Evolutionary conservation across 306 rosid genomes (phyloP).

Genomic region (Rosa rugosa): DNA sequence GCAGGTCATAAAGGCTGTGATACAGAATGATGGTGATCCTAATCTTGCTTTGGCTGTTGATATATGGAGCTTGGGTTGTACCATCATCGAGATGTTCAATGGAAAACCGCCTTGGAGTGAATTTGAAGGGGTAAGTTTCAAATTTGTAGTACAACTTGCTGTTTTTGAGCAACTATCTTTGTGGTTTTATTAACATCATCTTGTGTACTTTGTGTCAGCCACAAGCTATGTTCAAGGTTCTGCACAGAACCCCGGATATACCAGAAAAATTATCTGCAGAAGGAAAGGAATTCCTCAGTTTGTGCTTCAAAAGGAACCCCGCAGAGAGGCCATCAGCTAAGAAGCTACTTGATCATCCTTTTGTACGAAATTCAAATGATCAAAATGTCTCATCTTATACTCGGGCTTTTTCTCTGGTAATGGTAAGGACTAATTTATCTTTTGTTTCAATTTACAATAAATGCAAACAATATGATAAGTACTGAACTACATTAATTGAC

Average conservation of each 20-base stretch:
- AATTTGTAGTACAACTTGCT: not conserved
- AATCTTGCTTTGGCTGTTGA: slow-evolving; percentile 79
- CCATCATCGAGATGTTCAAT: slow-evolving; percentile 87
- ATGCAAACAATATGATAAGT: not conserved
- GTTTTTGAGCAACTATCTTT: not conserved
- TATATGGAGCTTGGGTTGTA: slow-evolving; percentile 98
- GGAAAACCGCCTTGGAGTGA: slow-evolving; percentile 97
- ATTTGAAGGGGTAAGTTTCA: slow-evolving; percentile 64
- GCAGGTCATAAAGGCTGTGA: slow-evolving; percentile 85
- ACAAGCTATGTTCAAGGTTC: slow-evolving; percentile 95
- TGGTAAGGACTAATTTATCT: slow-evolving; percentile 35
- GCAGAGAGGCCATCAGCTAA: slow-evolving; percentile 77
- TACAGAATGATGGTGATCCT: slow-evolving; percentile 63
- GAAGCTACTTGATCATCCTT: slow-evolving; percentile 68
- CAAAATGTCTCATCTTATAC: slow-evolving; percentile 37
- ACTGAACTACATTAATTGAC: not conserved
- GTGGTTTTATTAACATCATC: not conserved
- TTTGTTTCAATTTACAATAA: not conserved
- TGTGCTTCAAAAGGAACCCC: slow-evolving; percentile 87
- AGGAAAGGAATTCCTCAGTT: slow-evolving; percentile 76
- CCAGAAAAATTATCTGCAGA: slow-evolving; percentile 73
- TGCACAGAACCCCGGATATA: slow-evolving; percentile 70
- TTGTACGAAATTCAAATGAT: slow-evolving; percentile 57
- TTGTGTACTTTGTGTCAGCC: slow-evolving; percentile 51
- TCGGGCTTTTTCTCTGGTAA: slow-evolving; percentile 33